phyloP scores from a whole-genome alignment of 2,329 filamentous ascomycete genomes.

The Colletotrichum eleusines region DNA sequence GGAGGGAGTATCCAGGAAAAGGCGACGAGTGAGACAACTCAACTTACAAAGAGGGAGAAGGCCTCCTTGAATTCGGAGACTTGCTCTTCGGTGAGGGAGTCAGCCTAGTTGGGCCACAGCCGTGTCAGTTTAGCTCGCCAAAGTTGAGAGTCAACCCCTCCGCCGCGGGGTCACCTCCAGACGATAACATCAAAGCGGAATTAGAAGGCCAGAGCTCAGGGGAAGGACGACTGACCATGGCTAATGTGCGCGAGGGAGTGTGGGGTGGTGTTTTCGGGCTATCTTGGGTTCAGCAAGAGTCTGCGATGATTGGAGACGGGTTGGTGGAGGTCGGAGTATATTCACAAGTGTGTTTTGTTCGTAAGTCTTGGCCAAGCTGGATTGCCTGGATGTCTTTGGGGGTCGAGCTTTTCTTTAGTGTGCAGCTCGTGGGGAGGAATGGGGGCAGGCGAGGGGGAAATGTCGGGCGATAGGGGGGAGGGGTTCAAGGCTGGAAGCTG shows the following conservation, averaged over 20 bases:
- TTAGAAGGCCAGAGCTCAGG: not conserved
- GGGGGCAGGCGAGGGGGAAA: constrained; percentile 38
- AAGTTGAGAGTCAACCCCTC: constrained; percentile 34
- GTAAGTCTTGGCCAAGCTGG: constrained; percentile 34
- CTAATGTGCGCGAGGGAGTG: constrained; percentile 8
- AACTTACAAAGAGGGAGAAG: constrained; percentile 98
- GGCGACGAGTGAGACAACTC: constrained; percentile 3
- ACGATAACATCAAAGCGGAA: constrained; percentile 6
- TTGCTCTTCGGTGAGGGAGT: constrained; percentile 99
- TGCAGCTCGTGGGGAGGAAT: constrained; percentile 39
- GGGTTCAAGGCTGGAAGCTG: constrained; percentile 32
- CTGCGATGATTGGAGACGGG: constrained; percentile 3
- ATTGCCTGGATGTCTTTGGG: constrained; percentile 29
- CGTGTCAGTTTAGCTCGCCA: constrained; percentile 32
- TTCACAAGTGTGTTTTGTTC: constrained; percentile 34
- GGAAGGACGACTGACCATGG: constrained; percentile 28
- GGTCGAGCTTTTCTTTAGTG: constrained; percentile 44
- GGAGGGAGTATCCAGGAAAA: not conserved
- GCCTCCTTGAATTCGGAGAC: constrained; percentile 99
- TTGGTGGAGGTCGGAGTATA: constrained; percentile 23
- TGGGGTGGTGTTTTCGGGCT: not conserved
- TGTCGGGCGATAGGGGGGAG: constrained; percentile 38
- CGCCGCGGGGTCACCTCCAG: constrained; percentile 34
- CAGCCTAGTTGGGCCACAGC: constrained; percentile 72
- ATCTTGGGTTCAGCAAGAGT: constrained; percentile 4